A percentile compares a stretch with the other conserved stretches of the same genome.
These are phyloP conservation scores for Phytophthora rubi DNA, from an alignment of 352 stramenopile genomes.

Conservation along the genomic window DNA sequence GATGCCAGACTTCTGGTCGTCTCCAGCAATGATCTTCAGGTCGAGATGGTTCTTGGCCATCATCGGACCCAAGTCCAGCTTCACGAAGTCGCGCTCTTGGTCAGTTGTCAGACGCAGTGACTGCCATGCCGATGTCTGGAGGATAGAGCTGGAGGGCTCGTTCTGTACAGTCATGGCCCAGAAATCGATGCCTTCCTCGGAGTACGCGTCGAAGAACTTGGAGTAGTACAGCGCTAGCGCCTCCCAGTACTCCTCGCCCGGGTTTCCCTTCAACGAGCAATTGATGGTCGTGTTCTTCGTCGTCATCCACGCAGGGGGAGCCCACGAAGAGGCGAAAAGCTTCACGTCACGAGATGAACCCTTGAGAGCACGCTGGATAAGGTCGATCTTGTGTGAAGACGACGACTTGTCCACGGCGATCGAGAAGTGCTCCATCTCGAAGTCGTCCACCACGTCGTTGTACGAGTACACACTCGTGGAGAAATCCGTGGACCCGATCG, in stretches of 20 bases:
- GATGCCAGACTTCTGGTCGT: slow-evolving; percentile 85
- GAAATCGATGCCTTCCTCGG: slow-evolving; percentile 70
- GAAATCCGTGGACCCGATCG: slow-evolving; percentile 90
- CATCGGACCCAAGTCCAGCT: slow-evolving; percentile 75
- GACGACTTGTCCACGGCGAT: slow-evolving; percentile 80
- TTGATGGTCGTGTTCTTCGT: slow-evolving; percentile 67
- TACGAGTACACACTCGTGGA: slow-evolving; percentile 88
- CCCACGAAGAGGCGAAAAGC: slow-evolving; percentile 88
- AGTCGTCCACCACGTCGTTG: slow-evolving; percentile 75
- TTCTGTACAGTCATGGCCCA: slow-evolving; percentile 90
- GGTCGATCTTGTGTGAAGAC: slow-evolving; percentile 68
- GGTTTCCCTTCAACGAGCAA: slow-evolving; percentile 58
- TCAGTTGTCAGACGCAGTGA: slow-evolving; percentile 49
- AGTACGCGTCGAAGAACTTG: slow-evolving; percentile 88
- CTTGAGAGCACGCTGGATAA: slow-evolving; percentile 67
- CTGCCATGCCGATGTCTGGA: slow-evolving; percentile 63
- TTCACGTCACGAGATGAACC: slow-evolving; percentile 49
- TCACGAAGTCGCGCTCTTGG: slow-evolving; percentile 72
- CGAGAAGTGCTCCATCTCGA: slow-evolving; percentile 83
- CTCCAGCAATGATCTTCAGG: slow-evolving; percentile 83
- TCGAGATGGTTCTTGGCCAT: slow-evolving; percentile 72
- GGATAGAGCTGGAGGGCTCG: slow-evolving; percentile 52
- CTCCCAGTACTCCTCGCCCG: slow-evolving; percentile 68
- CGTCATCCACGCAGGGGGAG: slow-evolving; percentile 89
- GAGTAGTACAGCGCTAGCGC: slow-evolving; percentile 88